Evolutionary conservation across 73 alveolate species (phyloP).

Genomic region (Paramecium sonneborni): DNA sequence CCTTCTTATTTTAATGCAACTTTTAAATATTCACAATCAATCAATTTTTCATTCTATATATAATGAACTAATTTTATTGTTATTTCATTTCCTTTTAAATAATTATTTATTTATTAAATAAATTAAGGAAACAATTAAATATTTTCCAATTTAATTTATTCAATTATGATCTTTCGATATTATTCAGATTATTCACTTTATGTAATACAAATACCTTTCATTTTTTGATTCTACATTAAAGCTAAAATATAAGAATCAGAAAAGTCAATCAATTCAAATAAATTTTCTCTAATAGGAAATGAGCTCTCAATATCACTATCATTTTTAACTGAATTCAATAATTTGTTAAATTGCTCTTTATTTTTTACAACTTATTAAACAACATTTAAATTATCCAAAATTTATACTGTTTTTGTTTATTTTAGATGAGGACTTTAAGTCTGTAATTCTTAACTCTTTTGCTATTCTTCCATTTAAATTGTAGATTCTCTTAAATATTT

Average conservation of each 20-base stretch:
- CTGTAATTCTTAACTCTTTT: neutral
- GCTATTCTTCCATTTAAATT: neutral
- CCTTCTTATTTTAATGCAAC: neutral
- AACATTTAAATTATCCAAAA: neutral
- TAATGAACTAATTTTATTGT: neutral
- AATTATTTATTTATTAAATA: neutral
- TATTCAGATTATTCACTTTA: neutral
- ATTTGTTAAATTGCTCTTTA: neutral
- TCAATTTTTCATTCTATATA: neutral
- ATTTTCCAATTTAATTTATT: conserved; percentile 16
- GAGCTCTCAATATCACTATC: neutral
- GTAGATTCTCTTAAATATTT: conserved; percentile 2
- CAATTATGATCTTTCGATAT: neutral
- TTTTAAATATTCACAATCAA: conserved; percentile 38
- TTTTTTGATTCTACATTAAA: neutral
- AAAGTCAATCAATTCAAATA: neutral
- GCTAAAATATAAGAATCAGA: neutral
- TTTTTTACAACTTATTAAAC: neutral
- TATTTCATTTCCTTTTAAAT: neutral
- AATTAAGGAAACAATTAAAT: neutral
- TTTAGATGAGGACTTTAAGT: neutral
- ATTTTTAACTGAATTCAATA: neutral
- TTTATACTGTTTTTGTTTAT: neutral
- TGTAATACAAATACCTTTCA: neutral
- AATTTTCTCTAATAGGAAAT: neutral